Base-by-base conservation (phyloP, 306 rosid genomes). In the Astragalus glycyphyllos region DNA sequence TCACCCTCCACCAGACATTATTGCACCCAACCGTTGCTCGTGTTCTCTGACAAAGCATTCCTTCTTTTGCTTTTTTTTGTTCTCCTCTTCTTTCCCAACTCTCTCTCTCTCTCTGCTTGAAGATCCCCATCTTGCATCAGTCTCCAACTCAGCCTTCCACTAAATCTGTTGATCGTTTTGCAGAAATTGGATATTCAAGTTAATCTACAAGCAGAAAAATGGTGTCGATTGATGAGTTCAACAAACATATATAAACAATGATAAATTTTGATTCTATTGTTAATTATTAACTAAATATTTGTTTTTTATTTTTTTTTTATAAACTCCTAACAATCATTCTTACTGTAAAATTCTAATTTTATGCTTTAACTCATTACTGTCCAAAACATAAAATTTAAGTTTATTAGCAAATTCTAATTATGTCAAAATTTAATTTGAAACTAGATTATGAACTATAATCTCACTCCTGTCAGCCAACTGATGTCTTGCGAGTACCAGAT, bases 371-470 rank as follows among this genome's bases (percentile, higher is more conserved):
- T 37, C 11, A 1, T 64, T 7, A 23, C 34, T 71, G 23, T 16
- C 11, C 40, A 58, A 32, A 34, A 49, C 44, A 14, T 47, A 15
- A 13, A 38, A 66, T 66, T 48, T 32, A 13, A 47, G 71, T 29
- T 66, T 49, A 42, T 13, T n/a, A 8, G 23, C 6, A 3, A 46
- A 46, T 46, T 65, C 44, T 12, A 49, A 35, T 50, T 16, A 16
- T 37, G 37, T 68, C 12, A 11, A 49, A 69, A 66, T 47, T 35
- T 3, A n/a, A n/a, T 0, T 15, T 16, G 13, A 68, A 35, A 23
- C 4, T 69, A 55, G 7, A 8, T 69, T 40, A n/a, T 68, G 32
- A 65, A 37, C 73, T 50, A 4, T 50, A 68, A 35, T 68, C 46
- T 37, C 48, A 51, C 12, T 31, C 40, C 11, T 47, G n/a, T n/a